Base-by-base conservation (phyloP, 768 basidiomycete genomes). In the Lactifluus pinguis region DNA sequence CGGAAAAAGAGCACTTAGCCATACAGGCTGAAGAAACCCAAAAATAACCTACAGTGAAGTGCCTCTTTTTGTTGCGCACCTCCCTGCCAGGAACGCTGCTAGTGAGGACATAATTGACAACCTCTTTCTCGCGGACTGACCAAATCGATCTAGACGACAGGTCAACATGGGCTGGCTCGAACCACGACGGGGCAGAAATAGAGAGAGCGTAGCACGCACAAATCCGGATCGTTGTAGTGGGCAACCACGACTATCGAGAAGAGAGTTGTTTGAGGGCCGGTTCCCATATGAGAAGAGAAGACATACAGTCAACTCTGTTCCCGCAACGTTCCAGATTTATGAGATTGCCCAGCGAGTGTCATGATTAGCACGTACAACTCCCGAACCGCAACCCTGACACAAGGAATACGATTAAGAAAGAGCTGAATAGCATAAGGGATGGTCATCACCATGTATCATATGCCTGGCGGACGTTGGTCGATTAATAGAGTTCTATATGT, bases 21-120 rank as follows among this genome's bases (percentile, higher is more conserved):
- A 19, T 21, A 15, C n/a, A n/a, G 17, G 7, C 34, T 3, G 15
- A 11, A 34, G 17, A 14, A 60, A 13, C 10, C 6, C 5, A 29
- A 32, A 34, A 11, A 19, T 19, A 11, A 75, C 85, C 53, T 63
- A 89, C 89, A 44, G 92, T 89, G 68, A 94, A 95, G 67, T 95
- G 86, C 53, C 87, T 81, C 71, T 87, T 83, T 71, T 83, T 83
- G 65, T 87, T 86, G 60, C 95, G 80, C 17, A 98, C 95, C 75
- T 98, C 95, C 93, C 89, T 91, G 71, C 29, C 65, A 62, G 63
- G 52, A 66, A 59, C 53, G 60, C 53, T 45, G 62, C 68, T 48
- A 50, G 36, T 59, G 34, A 63, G 55, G 51, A 47, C 48, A 61
- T 36, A 21, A 48, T 53, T n/a, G 62, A 49, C 66, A 65, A 65